phyloP scores from a whole-genome alignment of 2,329 filamentous ascomycete genomes.

The Xylaria digitata region DNA sequence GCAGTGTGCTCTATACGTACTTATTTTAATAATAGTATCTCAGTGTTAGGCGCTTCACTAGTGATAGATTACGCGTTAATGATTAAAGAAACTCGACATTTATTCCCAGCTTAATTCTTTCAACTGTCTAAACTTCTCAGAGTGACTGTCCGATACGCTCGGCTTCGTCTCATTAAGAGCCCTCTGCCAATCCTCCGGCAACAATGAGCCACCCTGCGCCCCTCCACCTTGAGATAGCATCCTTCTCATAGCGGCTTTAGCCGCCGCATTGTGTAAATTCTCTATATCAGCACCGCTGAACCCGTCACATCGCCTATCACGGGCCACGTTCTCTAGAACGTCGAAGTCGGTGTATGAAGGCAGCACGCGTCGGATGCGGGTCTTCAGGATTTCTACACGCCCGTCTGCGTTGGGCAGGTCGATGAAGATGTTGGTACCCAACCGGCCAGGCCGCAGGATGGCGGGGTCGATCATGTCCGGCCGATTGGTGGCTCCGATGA shows the following conservation, averaged over 20 bases:
- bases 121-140: conserved; percentile 57
- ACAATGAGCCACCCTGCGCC: conserved; percentile 44
- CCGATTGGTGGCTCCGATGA: conserved; percentile 94
- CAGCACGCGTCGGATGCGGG: conserved; percentile 58
- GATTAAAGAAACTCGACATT: not conserved
- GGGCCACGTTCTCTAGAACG: conserved; percentile 66
- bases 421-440: conserved; percentile 90
- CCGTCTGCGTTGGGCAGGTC: conserved; percentile 84
- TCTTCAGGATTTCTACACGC: conserved; percentile 84
- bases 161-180: conserved; percentile 61
- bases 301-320: conserved; percentile 73
- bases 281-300: conserved; percentile 79
- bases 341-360: conserved; percentile 45
- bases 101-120: conserved; percentile 49
- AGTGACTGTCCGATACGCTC: conserved; percentile 60
- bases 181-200: conserved; percentile 62
- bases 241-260: conserved; percentile 46
- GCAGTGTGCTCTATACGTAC: no score
- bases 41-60: not conserved
- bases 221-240: conserved; percentile 33
- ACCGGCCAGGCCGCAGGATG: conserved; percentile 89
- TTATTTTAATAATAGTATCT: not conserved
- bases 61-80: not conserved
- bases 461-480: conserved; percentile 97
- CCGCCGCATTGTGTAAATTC: conserved; percentile 58